Base-by-base conservation (phyloP, 2,329 filamentous ascomycete species). In the Neoarthrinium moseri region DNA sequence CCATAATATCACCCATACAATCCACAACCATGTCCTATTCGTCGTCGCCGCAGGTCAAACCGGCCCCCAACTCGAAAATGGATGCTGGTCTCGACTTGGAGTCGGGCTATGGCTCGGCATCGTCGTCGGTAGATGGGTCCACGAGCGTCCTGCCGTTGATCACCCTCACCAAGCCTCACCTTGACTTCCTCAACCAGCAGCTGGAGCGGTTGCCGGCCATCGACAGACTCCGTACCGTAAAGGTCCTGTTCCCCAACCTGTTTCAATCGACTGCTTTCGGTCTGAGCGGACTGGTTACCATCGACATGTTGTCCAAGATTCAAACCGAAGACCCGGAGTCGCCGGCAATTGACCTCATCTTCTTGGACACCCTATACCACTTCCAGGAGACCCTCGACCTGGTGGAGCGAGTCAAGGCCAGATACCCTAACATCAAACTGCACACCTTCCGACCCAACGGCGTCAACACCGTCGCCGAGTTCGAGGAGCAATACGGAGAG, bases 141-240 rank as follows among this genome's bases (percentile, higher is more conserved):
- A 73, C 79, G 34, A 72, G 74, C 43, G 74, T 73, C 54, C 76
- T 92, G 17, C 87, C 91, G 12, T 81, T 89, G 50, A 78, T 97
- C 59, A 83, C 86, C 68, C 90, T 99, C 74, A 92, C 89, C 55
- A 87, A 87, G 66, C 81, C 86, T 52, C 92, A 99, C 68, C 77
- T 97, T 56, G 86, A 89, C 60, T 92, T 92, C 69, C 79, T 99
- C 66, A 99, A 99, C 77, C 72, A 83, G 53, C 90, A 95, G 69
- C 75, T 99, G 57, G 88, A 94, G 67, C 81, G 85, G 62, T 87
- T 97, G 68, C 83, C 91, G 63, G 89, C 94, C 51, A 78, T 92
- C 78, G 92, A 96, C 54, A 87, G 97, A 59, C 81, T 99, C 50
- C 86, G 84, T 71, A 96, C 95, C 87, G 90, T 86, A 77, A 87